Conservation (phyloP, 352 stramenopile species). For the Poterioochromonas sp. region DNA sequence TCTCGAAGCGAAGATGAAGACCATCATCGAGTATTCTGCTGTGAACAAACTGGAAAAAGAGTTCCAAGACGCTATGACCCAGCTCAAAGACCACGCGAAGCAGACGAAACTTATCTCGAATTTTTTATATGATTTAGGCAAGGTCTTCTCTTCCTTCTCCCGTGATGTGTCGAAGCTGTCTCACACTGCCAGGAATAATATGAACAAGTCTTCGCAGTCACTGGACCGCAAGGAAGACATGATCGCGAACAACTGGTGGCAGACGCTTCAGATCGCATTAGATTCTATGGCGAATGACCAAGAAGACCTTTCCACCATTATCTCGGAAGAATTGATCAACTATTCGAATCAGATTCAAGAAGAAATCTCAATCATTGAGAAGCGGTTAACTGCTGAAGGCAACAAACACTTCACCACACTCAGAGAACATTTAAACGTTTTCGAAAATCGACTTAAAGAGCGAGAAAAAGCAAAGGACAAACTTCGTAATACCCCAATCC, state of each 20-base stretch:
- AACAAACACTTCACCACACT: not conserved
- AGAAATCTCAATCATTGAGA: constrained; percentile 5
- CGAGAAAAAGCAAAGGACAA: not conserved
- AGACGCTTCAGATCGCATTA: not conserved
- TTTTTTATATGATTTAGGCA: not conserved
- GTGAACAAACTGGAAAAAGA: constrained; percentile 1
- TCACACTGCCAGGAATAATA: not conserved
- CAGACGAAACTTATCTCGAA: not conserved
- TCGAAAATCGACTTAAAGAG: not conserved
- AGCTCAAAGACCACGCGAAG: constrained; percentile 2
- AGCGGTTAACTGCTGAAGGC: not conserved
- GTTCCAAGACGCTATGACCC: not conserved
- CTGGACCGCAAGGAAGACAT: not conserved
- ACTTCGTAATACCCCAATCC: not conserved
- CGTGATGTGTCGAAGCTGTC: not conserved
- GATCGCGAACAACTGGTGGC: constrained; percentile 14
- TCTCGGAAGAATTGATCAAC: not conserved
- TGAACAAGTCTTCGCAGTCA: not conserved
- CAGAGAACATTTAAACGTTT: not conserved
- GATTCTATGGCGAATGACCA: constrained; percentile 1
- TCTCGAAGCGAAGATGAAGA: constrained; percentile 13
- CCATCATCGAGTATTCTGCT: not conserved
- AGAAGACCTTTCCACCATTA: not conserved
- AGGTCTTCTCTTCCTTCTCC: not conserved
- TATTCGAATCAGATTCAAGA: not conserved